These are phyloP conservation scores for Diaporthe ilicicola DNA, from an alignment of 2,329 filamentous ascomycete species.

Conservation along the genomic window DNA sequence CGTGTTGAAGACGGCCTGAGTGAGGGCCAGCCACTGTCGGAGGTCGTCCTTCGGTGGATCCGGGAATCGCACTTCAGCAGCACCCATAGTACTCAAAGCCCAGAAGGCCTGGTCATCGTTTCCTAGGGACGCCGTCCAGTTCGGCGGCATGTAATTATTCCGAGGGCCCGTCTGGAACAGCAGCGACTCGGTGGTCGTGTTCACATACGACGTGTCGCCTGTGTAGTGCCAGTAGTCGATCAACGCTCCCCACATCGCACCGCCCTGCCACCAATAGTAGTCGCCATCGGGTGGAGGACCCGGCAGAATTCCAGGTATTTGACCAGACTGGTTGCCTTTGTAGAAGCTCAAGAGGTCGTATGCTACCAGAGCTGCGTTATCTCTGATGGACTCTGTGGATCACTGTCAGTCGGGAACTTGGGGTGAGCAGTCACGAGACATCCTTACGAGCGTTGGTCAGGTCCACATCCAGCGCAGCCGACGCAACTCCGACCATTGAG, in stretches of 20 bases:
- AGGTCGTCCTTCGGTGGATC: slow-evolving; percentile 59
- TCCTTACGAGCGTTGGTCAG: slow-evolving; percentile 26
- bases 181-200: slow-evolving; percentile 42
- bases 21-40: slow-evolving; percentile 58
- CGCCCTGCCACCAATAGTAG: slow-evolving; percentile 75
- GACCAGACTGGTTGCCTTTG: slow-evolving; percentile 52
- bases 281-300: slow-evolving; percentile 55
- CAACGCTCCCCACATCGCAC: slow-evolving; percentile 68
- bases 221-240: slow-evolving; percentile 73
- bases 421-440: neutral
- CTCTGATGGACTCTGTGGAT: slow-evolving; percentile 27
- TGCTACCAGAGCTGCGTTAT: slow-evolving; percentile 29
- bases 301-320: slow-evolving; percentile 55
- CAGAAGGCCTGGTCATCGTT: slow-evolving; percentile 76
- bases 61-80: slow-evolving; percentile 63
- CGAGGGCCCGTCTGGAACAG: slow-evolving; percentile 39
- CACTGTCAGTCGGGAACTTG: neutral
- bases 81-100: slow-evolving; percentile 68
- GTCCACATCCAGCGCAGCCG: slow-evolving; percentile 26
- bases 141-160: slow-evolving; percentile 41
- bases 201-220: slow-evolving; percentile 66
- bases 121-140: slow-evolving; percentile 44
- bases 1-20: slow-evolving; percentile 68
- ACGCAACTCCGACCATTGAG: slow-evolving; percentile 17
- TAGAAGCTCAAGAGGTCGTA: slow-evolving; percentile 54